Evolutionary conservation across 164 flowering plant species (phyloP).

Genomic region (Santalum album): DNA sequence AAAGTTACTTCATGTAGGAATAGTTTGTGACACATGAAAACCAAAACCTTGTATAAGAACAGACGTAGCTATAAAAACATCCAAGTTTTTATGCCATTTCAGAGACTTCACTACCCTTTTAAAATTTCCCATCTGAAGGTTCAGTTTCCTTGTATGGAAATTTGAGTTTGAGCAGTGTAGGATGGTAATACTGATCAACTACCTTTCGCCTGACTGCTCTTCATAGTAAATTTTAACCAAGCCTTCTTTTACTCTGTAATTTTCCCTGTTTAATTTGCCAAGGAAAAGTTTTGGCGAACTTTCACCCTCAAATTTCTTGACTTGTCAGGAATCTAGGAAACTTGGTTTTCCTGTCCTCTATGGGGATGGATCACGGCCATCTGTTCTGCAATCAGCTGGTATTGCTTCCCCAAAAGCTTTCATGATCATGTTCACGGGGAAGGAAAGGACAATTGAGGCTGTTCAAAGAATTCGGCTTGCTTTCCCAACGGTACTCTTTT

Average conservation of each 20-base stretch:
- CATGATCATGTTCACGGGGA: constrained; percentile 79
- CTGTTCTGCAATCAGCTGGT: constrained; percentile 93
- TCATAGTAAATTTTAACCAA: no score
- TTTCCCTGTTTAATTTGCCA: neutral
- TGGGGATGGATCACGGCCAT: constrained; percentile 94
- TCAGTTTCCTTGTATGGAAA: no score
- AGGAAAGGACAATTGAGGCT: constrained; percentile 57
- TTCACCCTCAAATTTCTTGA: neutral
- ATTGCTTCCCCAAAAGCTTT: constrained; percentile 94
- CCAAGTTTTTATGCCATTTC: no score
- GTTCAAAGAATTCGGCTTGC: constrained; percentile 82
- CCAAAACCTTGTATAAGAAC: no score
- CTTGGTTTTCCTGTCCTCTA: constrained; percentile 85
- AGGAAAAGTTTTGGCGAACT: neutral
- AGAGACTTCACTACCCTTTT: no score
- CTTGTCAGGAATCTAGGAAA: constrained; percentile 54
- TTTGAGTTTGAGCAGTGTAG: no score
- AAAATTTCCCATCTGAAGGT: no score
- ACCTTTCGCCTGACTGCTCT: no score
- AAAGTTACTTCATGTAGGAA: no score
- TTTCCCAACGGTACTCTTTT: constrained; percentile 62
- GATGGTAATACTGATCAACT: no score
- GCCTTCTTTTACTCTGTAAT: neutral
- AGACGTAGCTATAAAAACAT: no score
- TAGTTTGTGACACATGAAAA: no score